Conservation (phyloP, 2,329 filamentous ascomycete genomes). For the Fusarium neocosmosporiellum region DNA sequence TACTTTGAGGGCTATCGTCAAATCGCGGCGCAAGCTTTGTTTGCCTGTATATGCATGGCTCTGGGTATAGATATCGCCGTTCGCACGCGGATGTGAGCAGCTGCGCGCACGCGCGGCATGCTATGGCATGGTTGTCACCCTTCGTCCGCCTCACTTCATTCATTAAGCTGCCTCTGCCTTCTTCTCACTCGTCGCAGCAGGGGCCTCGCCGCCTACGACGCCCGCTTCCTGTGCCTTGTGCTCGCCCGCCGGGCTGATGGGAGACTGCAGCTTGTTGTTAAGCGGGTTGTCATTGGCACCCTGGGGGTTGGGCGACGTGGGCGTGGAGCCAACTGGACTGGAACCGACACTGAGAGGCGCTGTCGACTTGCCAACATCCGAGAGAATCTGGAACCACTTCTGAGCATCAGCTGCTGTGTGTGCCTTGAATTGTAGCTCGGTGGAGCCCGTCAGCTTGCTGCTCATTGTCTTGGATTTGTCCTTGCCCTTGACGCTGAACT, state of each 20-base stretch:
- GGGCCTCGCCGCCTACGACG: conserved; percentile 50
- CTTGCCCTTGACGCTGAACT: conserved; percentile 97
- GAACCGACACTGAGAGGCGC: conserved; percentile 45
- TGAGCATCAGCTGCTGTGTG: conserved; percentile 82
- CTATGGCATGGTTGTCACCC: conserved; percentile 8
- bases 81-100: conserved; percentile 2
- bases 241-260: conserved; percentile 28
- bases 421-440: conserved; percentile 90
- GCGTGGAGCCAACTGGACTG: conserved; percentile 40
- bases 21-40: conserved; percentile 9
- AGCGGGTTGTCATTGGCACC: conserved; percentile 21
- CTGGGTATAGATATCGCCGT: conserved; percentile 26
- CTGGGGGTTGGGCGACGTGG: conserved; percentile 43
- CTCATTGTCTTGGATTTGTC: conserved; percentile 84
- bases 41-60: conserved; percentile 19
- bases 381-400: conserved; percentile 85
- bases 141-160: conserved; percentile 32
- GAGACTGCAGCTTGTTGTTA: conserved; percentile 31
- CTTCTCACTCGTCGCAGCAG: conserved; percentile 30
- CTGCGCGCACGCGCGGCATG: not conserved
- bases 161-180: conserved; percentile 33
- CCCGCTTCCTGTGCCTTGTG: conserved; percentile 61
- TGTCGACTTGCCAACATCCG: conserved; percentile 66
- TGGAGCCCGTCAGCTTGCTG: conserved; percentile 81
- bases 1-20: conserved; percentile 14